Base-by-base conservation (phyloP, 164 flowering plant genomes). In the Stephania cephalantha region DNA sequence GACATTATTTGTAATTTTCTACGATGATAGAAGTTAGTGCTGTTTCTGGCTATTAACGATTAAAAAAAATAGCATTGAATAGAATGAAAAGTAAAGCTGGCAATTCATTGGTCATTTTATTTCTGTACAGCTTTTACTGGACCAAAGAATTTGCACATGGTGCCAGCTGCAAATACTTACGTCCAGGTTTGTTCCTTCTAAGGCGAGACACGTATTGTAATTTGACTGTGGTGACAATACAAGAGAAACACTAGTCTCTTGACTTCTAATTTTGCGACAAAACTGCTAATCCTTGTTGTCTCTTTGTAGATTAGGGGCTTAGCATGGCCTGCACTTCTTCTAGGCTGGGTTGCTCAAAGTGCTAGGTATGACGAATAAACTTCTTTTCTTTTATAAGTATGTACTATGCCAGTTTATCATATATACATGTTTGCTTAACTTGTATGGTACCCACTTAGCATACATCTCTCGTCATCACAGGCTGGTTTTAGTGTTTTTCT, bases 311-410 rank as follows among this genome's bases (percentile, higher is more conserved):
- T 92, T 81, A 91, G 99, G 79, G 96, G 93, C 66, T 88, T 93
- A 67, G 99, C 99, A 74, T 93, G 96, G 98, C 99, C 99, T 72
- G 97, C 97, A 71, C 70, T 93, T 82, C 97, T 95, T 71, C 81
- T 92, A 75, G 99, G 99, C 73, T 85, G 86, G 92, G 91, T 92
- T 81, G 91, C 98, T 80, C 99, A 95, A 83, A 95, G 99, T 89
- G 98, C 98, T 77, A 95, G 99, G 99, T 95, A 79, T 75, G 71
- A 48, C 68, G 53, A 44, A 31, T 31, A 30, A 6, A n/a, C 30
- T 50, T 71, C 9, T 61, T 61, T 55, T 61, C 72, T 42, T 69
- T 48, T 48, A 1, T 1, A 7, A 11, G 53, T 48, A 7, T 5
- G 9, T 48, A 48, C 53, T 5, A 48, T 48, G 53, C 53, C 35